Evolutionary conservation across 2,329 filamentous ascomycete species (phyloP).

Genomic region (Nannizziopsis barbatae): DNA sequence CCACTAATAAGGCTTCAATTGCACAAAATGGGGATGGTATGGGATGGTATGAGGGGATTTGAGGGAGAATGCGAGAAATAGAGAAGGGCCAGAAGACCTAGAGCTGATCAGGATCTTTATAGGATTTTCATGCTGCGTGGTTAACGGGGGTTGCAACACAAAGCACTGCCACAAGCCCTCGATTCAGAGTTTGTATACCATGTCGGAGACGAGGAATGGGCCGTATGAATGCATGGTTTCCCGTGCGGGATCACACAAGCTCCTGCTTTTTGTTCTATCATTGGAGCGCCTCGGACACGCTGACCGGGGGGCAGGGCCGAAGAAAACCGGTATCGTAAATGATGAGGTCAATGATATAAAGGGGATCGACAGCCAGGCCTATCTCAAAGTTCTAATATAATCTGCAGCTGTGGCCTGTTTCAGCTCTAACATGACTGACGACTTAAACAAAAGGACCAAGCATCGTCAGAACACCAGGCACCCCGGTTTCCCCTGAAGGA

Average conservation of each 20-base stretch:
- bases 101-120: not conserved
- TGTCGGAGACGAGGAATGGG: not conserved
- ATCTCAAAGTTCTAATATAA: no score
- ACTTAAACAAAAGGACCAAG: no score
- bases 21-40: no score
- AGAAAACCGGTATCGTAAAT: no score
- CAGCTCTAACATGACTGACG: no score
- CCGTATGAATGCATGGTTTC: not conserved
- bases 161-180: not conserved
- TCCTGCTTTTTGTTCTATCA: not conserved
- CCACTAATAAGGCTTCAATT: not conserved
- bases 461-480: no score
- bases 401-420: no score
- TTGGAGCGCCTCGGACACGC: conserved; percentile 3
- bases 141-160: not conserved
- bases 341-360: no score
- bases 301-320: no score
- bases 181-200: conserved; percentile 1
- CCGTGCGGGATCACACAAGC: conserved; percentile 6
- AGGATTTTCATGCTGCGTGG: not conserved
- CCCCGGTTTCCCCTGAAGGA: no score
- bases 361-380: no score
- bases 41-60: conserved; percentile 1
- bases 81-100: not conserved
- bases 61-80: conserved; percentile 1